Evolutionary conservation across 192 early-diverging fungal species (phyloP), one percentile per base, ranked within the genome.

Genomic region (Podochytrium sp.): DNA sequence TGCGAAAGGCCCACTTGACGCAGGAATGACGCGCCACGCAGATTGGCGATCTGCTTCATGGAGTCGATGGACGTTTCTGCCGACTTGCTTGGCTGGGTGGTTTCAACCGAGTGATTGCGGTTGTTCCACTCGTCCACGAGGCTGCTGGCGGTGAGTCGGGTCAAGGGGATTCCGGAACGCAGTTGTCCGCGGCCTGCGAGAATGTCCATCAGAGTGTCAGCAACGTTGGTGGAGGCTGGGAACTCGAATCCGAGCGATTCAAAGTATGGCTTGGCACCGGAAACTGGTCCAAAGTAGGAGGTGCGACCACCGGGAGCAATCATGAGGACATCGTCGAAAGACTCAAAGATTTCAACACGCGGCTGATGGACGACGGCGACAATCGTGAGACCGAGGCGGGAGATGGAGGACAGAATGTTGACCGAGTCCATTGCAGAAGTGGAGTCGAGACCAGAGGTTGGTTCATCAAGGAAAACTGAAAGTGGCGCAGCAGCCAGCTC

Each of bases 321-420:
- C 47, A 95, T 89, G 7, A 95, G 88, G 62, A 84, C 66, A 53
- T 91, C 88, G 82, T 95, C 92, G 73, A 95, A 94, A 14, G 86
- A 78, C 27, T 87, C 81, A 80, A 94, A 94, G 59, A 91, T 90
- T 71, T 92, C 88, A 16, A 88, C 84, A 57, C 84, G 86, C 33
- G 58, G 93, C 78, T 92, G 91, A 80, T 95, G 93, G 10, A 95
- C 92, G 12, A 91, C 92, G 77, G 90, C 91, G 57, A 92, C 81
- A 43, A 95, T 88, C 18, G 92, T 88, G 74, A 90, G 87, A 0
- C 67, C 65, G 32, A 71, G 47, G 34, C 83, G 84, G 10, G 91
- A 88, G 52, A 94, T 78, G 42, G 86, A 85, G 63, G 86, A 85
- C 80, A 95, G 81, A 61, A 94, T 91, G 51, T 88, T 85, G 63